Base-by-base conservation (phyloP, 140 eudicot genomes). In the Ambrosia hybrid region DNA sequence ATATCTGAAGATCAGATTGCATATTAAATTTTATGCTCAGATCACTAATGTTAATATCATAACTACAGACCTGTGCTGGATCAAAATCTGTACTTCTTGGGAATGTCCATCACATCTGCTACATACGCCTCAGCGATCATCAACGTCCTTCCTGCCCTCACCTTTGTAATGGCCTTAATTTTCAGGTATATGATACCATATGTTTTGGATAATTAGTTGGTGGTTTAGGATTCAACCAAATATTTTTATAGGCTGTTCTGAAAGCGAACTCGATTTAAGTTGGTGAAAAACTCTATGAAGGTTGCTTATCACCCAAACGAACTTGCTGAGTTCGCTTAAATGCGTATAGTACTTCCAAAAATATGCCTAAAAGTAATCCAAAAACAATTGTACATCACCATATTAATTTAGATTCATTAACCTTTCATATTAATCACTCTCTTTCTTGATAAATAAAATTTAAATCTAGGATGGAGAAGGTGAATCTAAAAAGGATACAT, bases 71-170 rank as follows among this genome's bases (percentile, higher is more conserved):
- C 99, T 2, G 97, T 94, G 75, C 71, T 94, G 2, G 99, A 94
- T 79, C 99, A 94, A 73, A 94, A 94, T 80, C 48, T 94, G 81
- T 94, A 94, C 82, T 86, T 80, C 67, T 53, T 94, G 78, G 99
- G 97, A 26, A 79, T 94, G 94, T 68, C 89, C 64, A 71, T 73
- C 56, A 94, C 99, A 26, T 88, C 97, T 3, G 99, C 99, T 64
- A 94, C 97, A 46, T 90, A 84, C 68, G 89, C 92, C 33, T 83
- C 99, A 7, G 99, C 97, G 1, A 82, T 81, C 3, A 90, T 86
- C 43, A 94, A 94, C 43, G 83, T 94, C 52, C 90, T 94, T 57
- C 99, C 99, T 6, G 96, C 96, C 57, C 79, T 94, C 67, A 94
- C 99, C 80, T 94, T 94, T 74, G 74, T 94, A 3, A 51, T 94